Base-by-base conservation (phyloP, 768 basidiomycete genomes). In the Boletus reticulatus region DNA sequence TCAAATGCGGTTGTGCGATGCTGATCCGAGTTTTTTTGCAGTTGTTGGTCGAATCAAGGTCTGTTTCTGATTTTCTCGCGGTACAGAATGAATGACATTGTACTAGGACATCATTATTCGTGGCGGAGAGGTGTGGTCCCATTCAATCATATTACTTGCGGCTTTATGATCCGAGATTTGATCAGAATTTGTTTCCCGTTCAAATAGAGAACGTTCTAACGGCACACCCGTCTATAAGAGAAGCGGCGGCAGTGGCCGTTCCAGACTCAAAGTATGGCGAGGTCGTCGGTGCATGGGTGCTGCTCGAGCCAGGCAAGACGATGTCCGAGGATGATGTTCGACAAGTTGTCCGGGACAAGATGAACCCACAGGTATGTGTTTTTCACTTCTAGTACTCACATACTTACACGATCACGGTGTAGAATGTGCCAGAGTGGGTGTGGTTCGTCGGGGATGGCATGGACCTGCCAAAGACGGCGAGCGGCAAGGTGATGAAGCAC, bases 401-500 rank as follows among this genome's bases (percentile, higher is more conserved):
- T 8, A n/a, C n/a, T n/a, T n/a, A 59, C 46, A 20, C 31, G 56
- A 2, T 39, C 17, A 14, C 60, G 34, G 1, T 34, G 6, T 62
- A 92, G 89, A 90, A 89, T 68, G 82, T 85, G 1, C 91, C 91
- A 0, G 75, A 78, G 10, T 93, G 89, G 88, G 83, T 93, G 4
- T 94, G 90, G 88, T 92, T 92, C 58, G 59, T 89, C 1, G 86
- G 84, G 14, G 87, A 90, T 62, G 87, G 86, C 43, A 82, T 80
- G 1, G 70, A 69, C 3, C 67, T 92, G 9, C 91, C 92, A 1
- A 92, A 89, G 75, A 94, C 92, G 11, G 90, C 88, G 14, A 93
- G 90, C 59, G 91, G 91, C 39, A 94, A 94, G 68, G 84, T 94
- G 42, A 83, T 84, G 85, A 94, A 93, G 73, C 88, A 91, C 66